A percentile compares a stretch with the other conserved stretches of the same genome.
These are phyloP conservation scores for Perkinsus olseni DNA, from an alignment of 169 alveolate species.

Conservation along the genomic window DNA sequence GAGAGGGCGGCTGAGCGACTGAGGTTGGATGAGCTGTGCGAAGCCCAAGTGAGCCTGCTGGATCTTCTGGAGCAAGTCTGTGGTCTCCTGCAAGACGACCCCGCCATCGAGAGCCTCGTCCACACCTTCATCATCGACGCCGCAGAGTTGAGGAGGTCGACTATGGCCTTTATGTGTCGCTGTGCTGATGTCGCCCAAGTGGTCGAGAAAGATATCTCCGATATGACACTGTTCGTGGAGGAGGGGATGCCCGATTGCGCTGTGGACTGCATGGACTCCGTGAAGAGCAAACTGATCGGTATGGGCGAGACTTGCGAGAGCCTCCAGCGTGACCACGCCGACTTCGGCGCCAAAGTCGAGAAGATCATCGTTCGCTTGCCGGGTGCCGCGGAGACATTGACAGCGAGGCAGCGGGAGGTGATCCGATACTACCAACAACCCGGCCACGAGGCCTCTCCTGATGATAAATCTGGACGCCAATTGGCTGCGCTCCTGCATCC, in stretches of 20 bases:
- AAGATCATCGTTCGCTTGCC: not conserved
- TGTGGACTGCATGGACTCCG: not conserved
- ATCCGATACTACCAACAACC: not conserved
- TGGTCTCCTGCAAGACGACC: not conserved
- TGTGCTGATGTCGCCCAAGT: not conserved
- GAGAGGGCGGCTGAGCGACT: not conserved
- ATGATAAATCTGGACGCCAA: not conserved
- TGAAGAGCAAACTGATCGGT: not conserved
- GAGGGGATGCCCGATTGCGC: not conserved
- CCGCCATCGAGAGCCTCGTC: not conserved
- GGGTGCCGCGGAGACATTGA: not conserved
- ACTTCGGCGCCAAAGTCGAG: not conserved
- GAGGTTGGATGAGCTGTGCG: not conserved
- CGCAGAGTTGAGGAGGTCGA: not conserved
- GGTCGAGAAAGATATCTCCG: not conserved
- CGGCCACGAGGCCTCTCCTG: not conserved
- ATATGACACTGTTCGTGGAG: not conserved
- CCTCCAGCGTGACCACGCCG: not conserved
- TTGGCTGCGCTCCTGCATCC: not conserved
- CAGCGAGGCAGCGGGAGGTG: not conserved
- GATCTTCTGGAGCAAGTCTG: not conserved
- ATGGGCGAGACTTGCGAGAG: not conserved
- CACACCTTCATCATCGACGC: not conserved
- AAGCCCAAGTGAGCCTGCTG: not conserved
- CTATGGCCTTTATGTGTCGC: not conserved